Base-by-base conservation (phyloP, 2,329 filamentous ascomycete species). In the Aspergillus sp. region DNA sequence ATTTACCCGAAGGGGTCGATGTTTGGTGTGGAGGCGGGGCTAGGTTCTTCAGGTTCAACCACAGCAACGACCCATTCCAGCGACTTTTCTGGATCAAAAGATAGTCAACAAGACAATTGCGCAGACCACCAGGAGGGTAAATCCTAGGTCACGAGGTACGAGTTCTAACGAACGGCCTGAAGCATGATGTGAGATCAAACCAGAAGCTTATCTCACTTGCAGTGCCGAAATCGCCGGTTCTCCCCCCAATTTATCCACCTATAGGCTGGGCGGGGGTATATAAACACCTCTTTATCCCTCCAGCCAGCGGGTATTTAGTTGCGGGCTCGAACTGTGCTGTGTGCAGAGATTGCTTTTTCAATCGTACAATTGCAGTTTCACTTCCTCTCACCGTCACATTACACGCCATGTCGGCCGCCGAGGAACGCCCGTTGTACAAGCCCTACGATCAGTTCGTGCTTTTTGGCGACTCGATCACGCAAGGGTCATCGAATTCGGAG, bases 401-500 rank as follows among this genome's bases (percentile, higher is more conserved):
- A 17, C 34, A 41, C 30, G 54, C 61, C 46, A 50, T 53, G 52
- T n/a, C 54, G 13, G 9, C 57, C 30, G 52, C 34, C 41, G 59
- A 60, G 15, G 60, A 61, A 9, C 54, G 63, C 47, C 47, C 38
- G 23, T 57, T 63, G 15, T 72, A 65, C 65, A 64, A 70, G 61
- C 80, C 85, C 1, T 90, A 90, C 70, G 87, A 89, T 53, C 91
- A 93, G 72, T 82, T 93, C 69, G 82, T 98, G 64, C 86, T 98
- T 25, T 91, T 98, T 64, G 94, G 94, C 58, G 95, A 98, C 79
- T 96, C 92, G 34, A 89, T 98, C 64, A 89, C 94, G 53, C 88
- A 98, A 72, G 81, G 84, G 47, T 85, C 87, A 2, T 85, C 85
- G 65, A 81, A 84, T 41, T 81, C 88, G 53, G 77, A 84, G 11